These are phyloP conservation scores for Nitzschia putrida DNA, from an alignment of 108 stramenopile species.

Conservation along the genomic window DNA sequence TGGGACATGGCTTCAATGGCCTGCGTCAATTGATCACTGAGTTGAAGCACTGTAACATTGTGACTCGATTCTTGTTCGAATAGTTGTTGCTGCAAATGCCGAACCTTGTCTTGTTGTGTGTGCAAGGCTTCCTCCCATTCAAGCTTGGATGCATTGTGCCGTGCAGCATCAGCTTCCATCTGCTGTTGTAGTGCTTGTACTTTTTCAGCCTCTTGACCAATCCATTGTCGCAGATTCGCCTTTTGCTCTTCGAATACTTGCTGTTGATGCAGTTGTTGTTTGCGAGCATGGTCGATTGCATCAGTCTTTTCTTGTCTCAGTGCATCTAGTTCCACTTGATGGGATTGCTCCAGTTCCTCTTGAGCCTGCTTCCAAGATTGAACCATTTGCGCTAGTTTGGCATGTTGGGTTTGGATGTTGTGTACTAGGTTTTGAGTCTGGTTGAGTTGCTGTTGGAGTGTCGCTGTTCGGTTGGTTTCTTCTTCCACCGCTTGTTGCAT, in stretches of 20 bases:
- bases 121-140: too few species aligned
- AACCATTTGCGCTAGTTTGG: slow-evolving; percentile 14
- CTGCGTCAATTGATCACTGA: too few species aligned
- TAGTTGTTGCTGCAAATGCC: neutral
- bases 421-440: slow-evolving; percentile 16
- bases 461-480: slow-evolving; percentile 33
- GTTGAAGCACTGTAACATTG: too few species aligned
- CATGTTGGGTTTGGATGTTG: slow-evolving; percentile 8
- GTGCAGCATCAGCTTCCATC: neutral
- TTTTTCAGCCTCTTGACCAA: neutral
- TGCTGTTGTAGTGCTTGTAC: neutral
- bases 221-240: neutral
- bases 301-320: slow-evolving; percentile 17
- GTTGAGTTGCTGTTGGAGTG: slow-evolving; percentile 5
- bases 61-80: neutral
- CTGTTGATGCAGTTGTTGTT: neutral
- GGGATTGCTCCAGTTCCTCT: neutral
- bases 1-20: too few species aligned
- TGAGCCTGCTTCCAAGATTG: slow-evolving; percentile 16
- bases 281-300: neutral
- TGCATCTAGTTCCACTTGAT: slow-evolving; percentile 2
- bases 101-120: too few species aligned
- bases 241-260: neutral
- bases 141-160: too few species aligned
- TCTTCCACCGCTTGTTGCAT: slow-evolving; percentile 35